Base-by-base conservation (phyloP, 192 early-diverging fungal genomes). In the Phycomyces blakesleeanus region DNA sequence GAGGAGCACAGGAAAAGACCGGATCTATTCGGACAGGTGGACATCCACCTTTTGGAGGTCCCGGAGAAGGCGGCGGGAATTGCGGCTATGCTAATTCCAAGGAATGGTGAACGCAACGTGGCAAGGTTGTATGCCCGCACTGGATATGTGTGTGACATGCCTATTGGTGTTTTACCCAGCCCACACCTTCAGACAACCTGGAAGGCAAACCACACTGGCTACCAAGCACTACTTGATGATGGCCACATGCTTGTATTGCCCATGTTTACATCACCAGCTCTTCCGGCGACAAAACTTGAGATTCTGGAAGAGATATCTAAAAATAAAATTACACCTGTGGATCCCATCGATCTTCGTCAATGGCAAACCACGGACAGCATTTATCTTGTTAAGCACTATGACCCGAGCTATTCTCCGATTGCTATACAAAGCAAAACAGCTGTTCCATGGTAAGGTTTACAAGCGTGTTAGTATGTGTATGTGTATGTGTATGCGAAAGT, bases 241-340 rank as follows among this genome's bases (percentile, higher is more conserved):
- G 77, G 79, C 21, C 78, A 85, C 61, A 67, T 85, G 27, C 60
- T 85, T 63, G 74, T 82, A 0, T 42, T 85, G 1, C 83, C 83
- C 39, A 72, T 74, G 25, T 85, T 85, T 55, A 67, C 53, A 7
- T 71, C 74, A 42, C 72, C 66, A 55, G 24, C 52, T n/a, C 47
- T 34, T 7, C 29, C 29, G 29, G 29, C 29, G 7, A 34, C 29
- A 2, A 34, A 34, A 7, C 29, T 34, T 5, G 29, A 34, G 29
- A 34, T 34, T 7, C 29, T 34, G 29, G 29, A 34, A 34, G 29
- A 34, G 7, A 34, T 34, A 34, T 34, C 29, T 7, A 34, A 34
- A 5, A 34, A 34, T 34, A 34, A 2, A 34, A 34, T 34, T 7
- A 34, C 29, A 34, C 29, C 29, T 42, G 67, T 57, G 40, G 74